Evolutionary conservation across 164 flowering plant species (phyloP), one percentile per base, ranked within the genome.

Genomic region (Kalanchoe fedtschenkoi): DNA sequence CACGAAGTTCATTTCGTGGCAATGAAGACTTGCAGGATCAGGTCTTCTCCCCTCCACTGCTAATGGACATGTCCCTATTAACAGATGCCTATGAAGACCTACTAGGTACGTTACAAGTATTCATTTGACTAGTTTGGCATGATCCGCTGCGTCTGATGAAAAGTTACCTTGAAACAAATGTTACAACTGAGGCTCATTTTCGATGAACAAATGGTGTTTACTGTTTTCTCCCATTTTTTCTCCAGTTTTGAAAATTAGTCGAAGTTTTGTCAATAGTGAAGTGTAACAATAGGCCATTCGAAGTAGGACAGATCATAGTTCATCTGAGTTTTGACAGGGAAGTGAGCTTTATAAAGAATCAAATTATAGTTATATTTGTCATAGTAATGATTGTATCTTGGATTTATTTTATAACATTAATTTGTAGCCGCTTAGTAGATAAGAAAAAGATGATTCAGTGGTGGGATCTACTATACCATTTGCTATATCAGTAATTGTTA

Each of bases 1-100:
- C 70, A 28, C 82, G 65, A 30, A 72, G 66, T 65, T 71, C 75
- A 35, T 76, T 88, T 66, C 83, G 64, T 78, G 80, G 78, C 66
- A 42, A 81, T 37, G 84, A 77, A 47, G 95, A 83, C 60, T 59
- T 81, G 67, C 81, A 71, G 51, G 89, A 84, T 70, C 86, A 85
- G 67, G 91, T 82, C 46, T 85, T 87, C 69, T 88, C 99, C n/a
- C 96, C 99, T 65, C 91, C 95, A 59, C 74, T 95, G 72, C 79
- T 88, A 44, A 80, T 87, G 88, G 97, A 95, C 34, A 67, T 92
- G 32, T 81, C 93, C 22, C 69, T 87, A 28, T 69, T 86, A 34
- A 73, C 71, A 17, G 99, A 90, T 78, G 64, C 86, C 14, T 95
- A 87, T 56, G 99, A 95, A 69, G 97, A 95, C 68, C 72, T 95